These are phyloP conservation scores for Coffea humblotiana DNA, from an alignment of 305 asterid genomes.

Conservation along the genomic window DNA sequence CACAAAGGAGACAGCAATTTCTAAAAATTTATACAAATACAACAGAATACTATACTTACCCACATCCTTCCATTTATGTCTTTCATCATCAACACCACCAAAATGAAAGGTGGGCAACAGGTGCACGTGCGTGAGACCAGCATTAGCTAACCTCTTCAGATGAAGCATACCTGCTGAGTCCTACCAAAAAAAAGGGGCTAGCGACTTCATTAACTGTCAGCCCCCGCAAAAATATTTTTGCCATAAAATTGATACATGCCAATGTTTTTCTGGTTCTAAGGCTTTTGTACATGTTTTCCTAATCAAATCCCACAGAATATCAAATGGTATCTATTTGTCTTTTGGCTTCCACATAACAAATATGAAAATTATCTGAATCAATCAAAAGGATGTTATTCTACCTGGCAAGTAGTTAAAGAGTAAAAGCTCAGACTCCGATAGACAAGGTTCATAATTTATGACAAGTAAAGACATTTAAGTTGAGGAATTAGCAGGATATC, in stretches of 20 bases:
- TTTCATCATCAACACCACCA: slow-evolving; percentile 87
- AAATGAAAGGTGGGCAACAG: slow-evolving; percentile 90
- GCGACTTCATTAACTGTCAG: neutral
- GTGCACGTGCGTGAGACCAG: slow-evolving; percentile 88
- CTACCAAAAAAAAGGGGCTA: slow-evolving; percentile 42
- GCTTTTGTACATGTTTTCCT: neutral
- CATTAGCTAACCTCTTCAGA: slow-evolving; percentile 65
- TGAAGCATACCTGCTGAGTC: slow-evolving; percentile 88
- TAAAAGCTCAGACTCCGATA: neutral
- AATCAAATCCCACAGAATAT: neutral
- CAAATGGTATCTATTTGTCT: neutral
- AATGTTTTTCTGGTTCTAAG: neutral
- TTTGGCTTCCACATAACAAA: neutral
- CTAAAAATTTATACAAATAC: slow-evolving; percentile 14
- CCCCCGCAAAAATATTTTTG: neutral
- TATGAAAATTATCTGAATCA: neutral
- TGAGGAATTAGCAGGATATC: neutral
- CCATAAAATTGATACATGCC: neutral
- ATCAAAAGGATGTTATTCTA: neutral
- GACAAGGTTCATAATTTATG: neutral
- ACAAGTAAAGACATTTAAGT: neutral
- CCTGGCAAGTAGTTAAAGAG: neutral
- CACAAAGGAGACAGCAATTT: neutral
- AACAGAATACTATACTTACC: slow-evolving; percentile 40
- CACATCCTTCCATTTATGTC: slow-evolving; percentile 68